Conservation (phyloP, 75 land plant species). For the Selaginella tamariscina region DNA sequence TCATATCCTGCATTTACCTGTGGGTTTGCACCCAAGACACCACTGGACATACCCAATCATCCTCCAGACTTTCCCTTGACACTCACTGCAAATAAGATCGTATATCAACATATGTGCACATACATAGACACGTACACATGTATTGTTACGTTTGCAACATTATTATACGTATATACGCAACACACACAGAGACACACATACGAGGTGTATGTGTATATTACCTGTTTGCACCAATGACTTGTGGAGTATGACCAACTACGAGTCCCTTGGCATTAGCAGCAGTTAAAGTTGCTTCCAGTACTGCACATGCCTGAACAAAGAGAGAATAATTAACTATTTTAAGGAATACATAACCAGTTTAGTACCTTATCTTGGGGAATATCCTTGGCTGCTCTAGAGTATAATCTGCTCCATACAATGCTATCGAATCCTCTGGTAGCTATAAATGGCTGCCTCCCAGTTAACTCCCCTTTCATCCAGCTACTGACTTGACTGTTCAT, state of each 20-base stretch:
- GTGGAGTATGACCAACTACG: conserved; percentile 96
- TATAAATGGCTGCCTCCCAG: conserved; percentile 37
- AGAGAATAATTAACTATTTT: neutral
- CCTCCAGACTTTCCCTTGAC: conserved; percentile 65
- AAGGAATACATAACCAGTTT: neutral
- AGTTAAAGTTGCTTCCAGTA: conserved; percentile 47
- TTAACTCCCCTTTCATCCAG: conserved; percentile 62
- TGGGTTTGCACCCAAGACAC: conserved; percentile 70
- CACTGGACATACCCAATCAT: conserved; percentile 98
- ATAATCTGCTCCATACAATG: conserved; percentile 92
- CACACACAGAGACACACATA: neutral
- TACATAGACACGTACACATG: neutral
- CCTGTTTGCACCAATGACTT: conserved; percentile 69
- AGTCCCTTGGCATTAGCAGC: conserved; percentile 64
- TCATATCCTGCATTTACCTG: conserved; percentile 39
- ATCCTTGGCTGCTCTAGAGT: conserved; percentile 53
- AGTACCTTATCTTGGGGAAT: conserved; percentile 12
- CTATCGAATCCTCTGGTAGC: conserved; percentile 91
- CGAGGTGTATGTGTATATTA: conserved; percentile 13
- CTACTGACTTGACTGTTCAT: conserved; percentile 77
- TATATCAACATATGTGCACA: neutral
- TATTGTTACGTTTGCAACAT: neutral
- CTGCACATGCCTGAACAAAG: conserved; percentile 46
- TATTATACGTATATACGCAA: neutral
- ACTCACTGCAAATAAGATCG: conserved; percentile 43